Evolutionary conservation across 2,329 filamentous ascomycete species (phyloP).

Genomic region (Calonectria hongkongensis): DNA sequence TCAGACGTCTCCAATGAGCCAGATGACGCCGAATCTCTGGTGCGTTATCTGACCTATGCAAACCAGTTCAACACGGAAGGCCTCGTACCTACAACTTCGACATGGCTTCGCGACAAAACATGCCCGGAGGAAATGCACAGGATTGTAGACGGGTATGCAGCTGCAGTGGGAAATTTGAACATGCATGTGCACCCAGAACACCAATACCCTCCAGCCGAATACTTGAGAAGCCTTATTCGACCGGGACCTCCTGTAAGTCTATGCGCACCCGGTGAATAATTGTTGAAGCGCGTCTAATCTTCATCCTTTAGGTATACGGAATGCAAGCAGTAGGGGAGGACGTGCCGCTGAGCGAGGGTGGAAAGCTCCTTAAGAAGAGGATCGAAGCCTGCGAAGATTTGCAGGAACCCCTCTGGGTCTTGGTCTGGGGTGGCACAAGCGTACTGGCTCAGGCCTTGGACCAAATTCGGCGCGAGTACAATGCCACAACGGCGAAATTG

Average conservation of each 20-base stretch:
- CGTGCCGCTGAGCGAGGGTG: slow-evolving; percentile 59
- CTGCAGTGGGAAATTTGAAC: slow-evolving; percentile 67
- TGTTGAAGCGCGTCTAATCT: background rate
- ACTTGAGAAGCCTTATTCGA: slow-evolving; percentile 6
- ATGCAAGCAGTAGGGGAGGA: slow-evolving; percentile 55
- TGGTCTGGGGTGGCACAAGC: slow-evolving; percentile 72
- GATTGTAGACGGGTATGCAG: slow-evolving; percentile 64
- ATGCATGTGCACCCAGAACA: slow-evolving; percentile 65
- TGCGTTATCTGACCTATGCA: slow-evolving; percentile 30
- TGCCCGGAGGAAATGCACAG: slow-evolving; percentile 63
- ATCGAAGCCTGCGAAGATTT: slow-evolving; percentile 48
- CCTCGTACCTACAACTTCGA: slow-evolving; percentile 20
- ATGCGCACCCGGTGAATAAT: background rate
- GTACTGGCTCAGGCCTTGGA: slow-evolving; percentile 68
- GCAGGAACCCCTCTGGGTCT: slow-evolving; percentile 56
- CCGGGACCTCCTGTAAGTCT: background rate
- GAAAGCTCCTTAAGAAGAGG: slow-evolving; percentile 59
- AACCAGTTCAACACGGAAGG: slow-evolving; percentile 30
- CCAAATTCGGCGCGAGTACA: slow-evolving; percentile 56
- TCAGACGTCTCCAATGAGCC: slow-evolving; percentile 35
- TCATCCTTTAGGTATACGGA: slow-evolving; percentile 49
- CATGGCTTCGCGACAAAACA: slow-evolving; percentile 44
- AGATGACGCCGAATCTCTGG: slow-evolving; percentile 35
- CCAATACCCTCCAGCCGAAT: slow-evolving; percentile 61
- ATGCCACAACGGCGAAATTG: slow-evolving; percentile 55